Evolutionary conservation across 2,329 filamentous ascomycete genomes (phyloP), one percentile per base, ranked within the genome.

Genomic region (Chaetomiaceae sp.): DNA sequence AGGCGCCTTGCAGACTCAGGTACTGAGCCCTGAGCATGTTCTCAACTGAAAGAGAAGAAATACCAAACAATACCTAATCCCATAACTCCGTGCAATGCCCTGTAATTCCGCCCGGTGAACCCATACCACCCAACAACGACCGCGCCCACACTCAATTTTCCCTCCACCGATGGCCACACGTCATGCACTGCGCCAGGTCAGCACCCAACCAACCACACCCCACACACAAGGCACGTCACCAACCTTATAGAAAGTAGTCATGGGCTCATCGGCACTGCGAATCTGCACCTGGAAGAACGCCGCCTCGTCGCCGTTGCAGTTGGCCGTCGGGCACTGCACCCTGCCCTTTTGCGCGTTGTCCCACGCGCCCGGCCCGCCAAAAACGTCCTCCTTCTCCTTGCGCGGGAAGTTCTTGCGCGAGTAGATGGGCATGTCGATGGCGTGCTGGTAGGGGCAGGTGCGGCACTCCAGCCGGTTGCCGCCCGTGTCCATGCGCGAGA

Each of bases 231-330:
- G 33, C 6, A 29, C 11, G 45, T 15, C 19, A 60, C 68, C 40
- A 66, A 89, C 88, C 82, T 91, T 94, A 74, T 87, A 95, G 72
- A 97, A 97, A 56, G 85, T 92, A 61, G 94, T 99, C 88, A 96
- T 96, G 56, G 94, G 94, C 78, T 99, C 94, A 74, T 99, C 94
- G 48, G 94, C 94, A 77, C 90, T 95, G 63, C 94, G 85, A 73
- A 97, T 97, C 79, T 99, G 94, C 63, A 97, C 84, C 77, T 96
- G 90, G 76, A 91, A 95, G 76, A 92, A 97, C 59, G 91, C 95
- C 3, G 94, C 94, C 74, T 90, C 84, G 56, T 83, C 80, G 59
- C 90, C 90, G 66, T 88, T 80, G 76, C 94, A 99, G 53, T 79
- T 79, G 37, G 91, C 84, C 58, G 84, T 84, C 23, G 88, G 84